Evolutionary conservation across 108 stramenopile genomes (phyloP), one percentile per base, ranked within the genome.

Genomic region (Discostella pseudostelligera): DNA sequence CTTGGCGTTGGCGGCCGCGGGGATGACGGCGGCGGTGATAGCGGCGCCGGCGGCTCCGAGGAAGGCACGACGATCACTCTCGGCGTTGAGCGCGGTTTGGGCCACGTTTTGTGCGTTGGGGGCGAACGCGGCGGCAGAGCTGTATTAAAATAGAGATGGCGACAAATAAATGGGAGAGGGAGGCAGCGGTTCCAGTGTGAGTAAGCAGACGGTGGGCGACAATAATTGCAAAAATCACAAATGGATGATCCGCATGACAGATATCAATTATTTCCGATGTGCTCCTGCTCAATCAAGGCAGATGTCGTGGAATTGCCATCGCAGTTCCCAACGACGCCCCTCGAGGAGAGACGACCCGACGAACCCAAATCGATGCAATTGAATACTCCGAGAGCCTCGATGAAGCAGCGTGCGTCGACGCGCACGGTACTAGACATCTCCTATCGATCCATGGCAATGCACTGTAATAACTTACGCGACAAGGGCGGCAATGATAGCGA

Each of bases 51-150:
- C 81, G 62, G 82, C 83, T 43, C 83, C 80, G 40, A 86, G 62
- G 87, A 90, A 82, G 51, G 72, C 84, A 75, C 92, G 92, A 63
- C 55, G 92, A 57, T 74, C 78, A 36, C 69, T 26, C 70, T 87
- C 86, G 62, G 91, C 88, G 62, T 77, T 74, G 58, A 89, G 70
- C 37, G 84, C 88, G 32, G 74, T 76, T 72, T 84, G 68, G 80
- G 73, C 54, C 63, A 80, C 50, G 56, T 85, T 60, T 70, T 76
- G 65, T 28, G 78, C 69, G 68, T 66, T 77, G 62, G 80, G 74
- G 50, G 78, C 85, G 76, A 93, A 93, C 59, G 92, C 88, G 53
- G 92, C 84, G 64, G 80, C 89, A 68, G 87, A 53, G 57, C 92
- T 93, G 81, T 55, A n/a, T n/a, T n/a, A n/a, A n/a, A n/a, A n/a